Conservation (phyloP, 2,329 filamentous ascomycete genomes). For the Colletotrichum theobromicola region DNA sequence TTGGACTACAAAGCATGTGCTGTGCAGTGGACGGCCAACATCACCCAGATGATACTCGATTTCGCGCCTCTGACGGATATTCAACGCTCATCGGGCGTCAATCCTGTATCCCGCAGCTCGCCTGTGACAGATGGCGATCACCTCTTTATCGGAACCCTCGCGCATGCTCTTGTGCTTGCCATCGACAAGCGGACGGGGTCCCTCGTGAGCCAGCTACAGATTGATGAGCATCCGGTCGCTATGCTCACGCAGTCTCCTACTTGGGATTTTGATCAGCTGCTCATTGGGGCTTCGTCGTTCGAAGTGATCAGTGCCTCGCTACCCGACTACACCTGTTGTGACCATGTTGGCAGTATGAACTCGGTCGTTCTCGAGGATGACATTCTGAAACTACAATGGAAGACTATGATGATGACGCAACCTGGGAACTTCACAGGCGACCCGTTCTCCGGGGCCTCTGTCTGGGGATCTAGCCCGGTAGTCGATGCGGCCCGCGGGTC, state of each 20-base stretch:
- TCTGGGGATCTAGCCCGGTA: not conserved
- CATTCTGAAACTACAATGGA: not conserved
- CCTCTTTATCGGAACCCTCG: not conserved
- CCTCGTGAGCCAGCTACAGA: not conserved
- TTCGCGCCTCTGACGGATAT: not conserved
- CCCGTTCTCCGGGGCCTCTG: not conserved
- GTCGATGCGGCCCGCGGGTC: not conserved
- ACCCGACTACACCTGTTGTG: not conserved
- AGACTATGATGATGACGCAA: not conserved
- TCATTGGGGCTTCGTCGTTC: not conserved
- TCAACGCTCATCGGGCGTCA: not conserved
- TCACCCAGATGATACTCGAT: not conserved
- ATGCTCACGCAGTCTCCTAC: not conserved
- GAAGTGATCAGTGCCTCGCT: not conserved
- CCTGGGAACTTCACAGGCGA: not conserved
- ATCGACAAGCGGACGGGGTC: not conserved
- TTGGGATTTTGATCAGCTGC: not conserved
- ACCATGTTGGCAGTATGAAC: not conserved
- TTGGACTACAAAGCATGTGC: slow-evolving; percentile 31
- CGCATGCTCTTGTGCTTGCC: not conserved
- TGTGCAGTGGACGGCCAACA: not conserved
- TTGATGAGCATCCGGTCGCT: not conserved
- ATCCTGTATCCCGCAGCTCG: not conserved
- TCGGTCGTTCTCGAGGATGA: not conserved
- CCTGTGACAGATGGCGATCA: not conserved